A percentile compares a stretch with the other conserved stretches of the same genome.
These are phyloP conservation scores for Fraxinus excelsior DNA, from an alignment of 257 asterid species.

Conservation along the genomic window DNA sequence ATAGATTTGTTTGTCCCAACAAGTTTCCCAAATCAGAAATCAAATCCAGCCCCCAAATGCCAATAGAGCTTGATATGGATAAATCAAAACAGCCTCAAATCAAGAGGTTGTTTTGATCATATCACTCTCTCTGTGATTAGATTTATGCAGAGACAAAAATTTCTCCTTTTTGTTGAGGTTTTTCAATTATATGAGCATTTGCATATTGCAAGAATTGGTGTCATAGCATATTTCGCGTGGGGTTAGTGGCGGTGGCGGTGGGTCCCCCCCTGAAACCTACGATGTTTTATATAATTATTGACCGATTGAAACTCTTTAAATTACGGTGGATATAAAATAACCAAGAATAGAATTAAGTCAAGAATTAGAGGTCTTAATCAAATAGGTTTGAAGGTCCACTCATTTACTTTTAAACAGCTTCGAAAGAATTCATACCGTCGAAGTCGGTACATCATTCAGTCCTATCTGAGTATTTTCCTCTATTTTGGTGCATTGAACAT, in stretches of 20 bases:
- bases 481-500: too few relatives aligned
- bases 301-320: not conserved
- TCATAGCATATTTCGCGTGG: not conserved
- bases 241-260: not conserved
- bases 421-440: too few relatives aligned
- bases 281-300: not conserved
- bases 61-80: not conserved
- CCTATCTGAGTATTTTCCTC: too few relatives aligned
- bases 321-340: not conserved
- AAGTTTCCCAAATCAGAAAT: not conserved
- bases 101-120: not conserved
- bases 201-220: not conserved
- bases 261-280: not conserved
- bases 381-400: not conserved
- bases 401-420: not conserved
- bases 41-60: not conserved
- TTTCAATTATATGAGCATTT: not conserved
- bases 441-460: too few relatives aligned
- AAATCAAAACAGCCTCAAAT: constrained; percentile 3
- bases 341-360: not conserved
- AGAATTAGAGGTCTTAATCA: not conserved
- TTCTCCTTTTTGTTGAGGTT: not conserved
- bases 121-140: not conserved
- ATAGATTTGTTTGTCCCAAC: not conserved
- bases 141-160: not conserved